Conservation (phyloP, 1,139 yeast genomes). For the Wickerhamomyces sp. region DNA sequence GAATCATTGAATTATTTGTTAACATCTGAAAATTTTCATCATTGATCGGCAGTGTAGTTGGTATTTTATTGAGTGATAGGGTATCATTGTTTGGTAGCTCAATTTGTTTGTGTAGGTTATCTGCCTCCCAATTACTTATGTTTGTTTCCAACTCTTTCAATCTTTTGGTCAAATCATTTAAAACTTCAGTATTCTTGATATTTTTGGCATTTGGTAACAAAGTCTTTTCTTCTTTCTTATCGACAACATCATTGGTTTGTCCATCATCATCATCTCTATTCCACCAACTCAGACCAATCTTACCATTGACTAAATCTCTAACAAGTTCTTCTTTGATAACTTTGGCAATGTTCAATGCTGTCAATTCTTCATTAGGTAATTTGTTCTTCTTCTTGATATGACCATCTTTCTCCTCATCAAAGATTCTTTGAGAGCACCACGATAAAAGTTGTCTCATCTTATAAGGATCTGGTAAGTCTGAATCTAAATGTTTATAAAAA, state of each 20-base stretch:
- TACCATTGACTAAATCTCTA: slow-evolving; percentile 53
- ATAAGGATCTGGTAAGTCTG: slow-evolving; percentile 64
- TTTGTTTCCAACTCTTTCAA: slow-evolving; percentile 42
- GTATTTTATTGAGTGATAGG: background rate
- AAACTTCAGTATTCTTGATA: slow-evolving; percentile 41
- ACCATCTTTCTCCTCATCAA: slow-evolving; percentile 32
- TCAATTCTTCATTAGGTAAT: slow-evolving; percentile 31
- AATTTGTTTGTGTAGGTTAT: slow-evolving; percentile 11
- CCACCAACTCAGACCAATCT: slow-evolving; percentile 67
- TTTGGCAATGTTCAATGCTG: slow-evolving; percentile 50
- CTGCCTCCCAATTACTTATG: slow-evolving; percentile 42
- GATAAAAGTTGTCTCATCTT: slow-evolving; percentile 63
- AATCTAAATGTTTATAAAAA: slow-evolving; percentile 59
- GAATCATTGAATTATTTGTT: slow-evolving; percentile 12
- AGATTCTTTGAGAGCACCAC: slow-evolving; percentile 59
- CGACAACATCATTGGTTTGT: slow-evolving; percentile 17
- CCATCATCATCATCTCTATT: slow-evolving; percentile 31
- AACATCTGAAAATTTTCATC: slow-evolving; percentile 9
- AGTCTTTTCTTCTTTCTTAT: slow-evolving; percentile 14
- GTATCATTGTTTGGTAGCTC: slow-evolving; percentile 5
- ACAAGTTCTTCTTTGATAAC: slow-evolving; percentile 63
- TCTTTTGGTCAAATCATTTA: slow-evolving; percentile 41
- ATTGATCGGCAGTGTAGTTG: background rate
- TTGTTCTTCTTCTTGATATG: slow-evolving; percentile 21
- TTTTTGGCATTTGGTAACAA: slow-evolving; percentile 56